Conservation (phyloP, 805 yeast species). For the Allodekkera sacchari region DNA sequence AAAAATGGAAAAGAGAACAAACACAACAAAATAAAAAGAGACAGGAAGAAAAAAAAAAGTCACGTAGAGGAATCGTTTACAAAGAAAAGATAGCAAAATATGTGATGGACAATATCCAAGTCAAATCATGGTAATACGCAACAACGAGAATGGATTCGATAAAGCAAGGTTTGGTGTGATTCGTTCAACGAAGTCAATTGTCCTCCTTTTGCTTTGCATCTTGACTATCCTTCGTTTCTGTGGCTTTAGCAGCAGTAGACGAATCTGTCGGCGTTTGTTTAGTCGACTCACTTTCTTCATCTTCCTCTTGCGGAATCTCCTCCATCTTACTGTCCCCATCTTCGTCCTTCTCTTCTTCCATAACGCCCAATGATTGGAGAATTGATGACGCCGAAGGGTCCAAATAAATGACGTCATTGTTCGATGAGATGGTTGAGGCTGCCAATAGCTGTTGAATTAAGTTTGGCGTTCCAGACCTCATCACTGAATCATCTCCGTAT, state of each 20-base stretch:
- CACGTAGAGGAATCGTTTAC: conserved; percentile 3
- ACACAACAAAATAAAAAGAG: conserved; percentile 1
- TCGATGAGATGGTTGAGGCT: conserved; percentile 43
- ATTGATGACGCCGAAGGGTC: conserved; percentile 60
- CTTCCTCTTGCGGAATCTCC: conserved; percentile 14
- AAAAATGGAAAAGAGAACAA: background rate
- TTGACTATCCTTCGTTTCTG: background rate
- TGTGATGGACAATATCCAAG: no score
- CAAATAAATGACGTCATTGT: conserved; percentile 57
- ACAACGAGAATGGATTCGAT: background rate
- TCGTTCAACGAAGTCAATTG: no score
- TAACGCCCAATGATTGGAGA: conserved; percentile 41
- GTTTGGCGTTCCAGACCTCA: conserved; percentile 24
- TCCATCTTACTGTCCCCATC: conserved; percentile 16
- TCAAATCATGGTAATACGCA: no score
- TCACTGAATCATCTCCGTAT: conserved; percentile 22
- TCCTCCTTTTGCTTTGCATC: conserved; percentile 1
- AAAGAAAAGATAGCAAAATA: no score
- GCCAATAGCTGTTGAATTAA: conserved; percentile 25
- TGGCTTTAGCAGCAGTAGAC: conserved; percentile 3
- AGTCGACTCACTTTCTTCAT: conserved; percentile 10
- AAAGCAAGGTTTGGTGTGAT: no score
- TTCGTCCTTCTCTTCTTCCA: conserved; percentile 26
- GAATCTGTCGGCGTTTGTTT: no score
- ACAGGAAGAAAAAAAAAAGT: conserved; percentile 1